Conservation (phyloP, 2,329 filamentous ascomycete species). For the Erysiphe pulchra region DNA sequence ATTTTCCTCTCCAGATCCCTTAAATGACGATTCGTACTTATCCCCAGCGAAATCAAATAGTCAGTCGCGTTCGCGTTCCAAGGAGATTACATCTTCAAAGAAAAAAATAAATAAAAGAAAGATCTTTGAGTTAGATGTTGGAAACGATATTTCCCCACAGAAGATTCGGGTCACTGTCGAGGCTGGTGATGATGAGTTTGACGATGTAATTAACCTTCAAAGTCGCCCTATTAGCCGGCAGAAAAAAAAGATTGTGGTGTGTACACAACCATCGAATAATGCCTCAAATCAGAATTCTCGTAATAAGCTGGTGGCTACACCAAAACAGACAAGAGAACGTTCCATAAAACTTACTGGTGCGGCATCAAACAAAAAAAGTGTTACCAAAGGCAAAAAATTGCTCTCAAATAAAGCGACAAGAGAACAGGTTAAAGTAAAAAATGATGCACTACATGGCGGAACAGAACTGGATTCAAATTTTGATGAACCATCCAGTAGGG, state of each 20-base stretch:
- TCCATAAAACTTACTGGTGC: neutral
- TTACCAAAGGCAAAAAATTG: neutral
- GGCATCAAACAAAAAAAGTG: neutral
- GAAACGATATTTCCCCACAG: conserved; percentile 13
- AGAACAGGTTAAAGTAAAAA: conserved; percentile 7
- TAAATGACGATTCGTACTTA: conserved; percentile 10
- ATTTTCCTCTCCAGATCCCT: conserved; percentile 14
- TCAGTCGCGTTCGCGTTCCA: conserved; percentile 2
- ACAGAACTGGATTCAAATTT: conserved; percentile 4
- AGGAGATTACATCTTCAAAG: conserved; percentile 7
- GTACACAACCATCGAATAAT: no score
- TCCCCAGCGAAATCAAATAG: conserved; percentile 10
- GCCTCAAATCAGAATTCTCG: no score
- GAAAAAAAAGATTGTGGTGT: no score
- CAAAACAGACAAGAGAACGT: neutral
- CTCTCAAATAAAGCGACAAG: neutral
- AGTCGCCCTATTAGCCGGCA: no score
- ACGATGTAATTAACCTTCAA: conserved; percentile 2
- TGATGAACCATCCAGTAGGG: conserved; percentile 1
- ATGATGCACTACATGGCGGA: conserved; percentile 7
- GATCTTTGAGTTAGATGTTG: conserved; percentile 14
- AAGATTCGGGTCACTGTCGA: conserved; percentile 14
- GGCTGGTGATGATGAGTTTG: conserved; percentile 10
- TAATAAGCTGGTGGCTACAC: neutral
- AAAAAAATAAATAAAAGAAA: conserved; percentile 13